A percentile compares a stretch with the other conserved stretches of the same genome.
These are phyloP conservation scores for Trifolium dubium DNA, from an alignment of 306 rosid genomes.

Conservation along the genomic window DNA sequence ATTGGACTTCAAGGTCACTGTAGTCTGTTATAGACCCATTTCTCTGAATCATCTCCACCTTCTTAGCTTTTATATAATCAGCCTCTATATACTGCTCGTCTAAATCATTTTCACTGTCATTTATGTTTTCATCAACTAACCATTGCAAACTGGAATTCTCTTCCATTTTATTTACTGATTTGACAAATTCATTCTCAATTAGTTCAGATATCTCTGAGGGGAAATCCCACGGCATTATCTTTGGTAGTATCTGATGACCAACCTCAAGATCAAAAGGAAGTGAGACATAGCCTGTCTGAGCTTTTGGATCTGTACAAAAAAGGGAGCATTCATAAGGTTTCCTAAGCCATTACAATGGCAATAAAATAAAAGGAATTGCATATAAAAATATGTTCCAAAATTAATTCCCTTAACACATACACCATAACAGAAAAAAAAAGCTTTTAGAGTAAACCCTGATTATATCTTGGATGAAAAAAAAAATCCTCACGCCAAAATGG, in stretches of 20 bases:
- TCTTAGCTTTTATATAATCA: conserved; percentile 63
- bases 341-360: conserved; percentile 29
- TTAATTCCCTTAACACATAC: conserved; percentile 33
- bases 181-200: conserved; percentile 65
- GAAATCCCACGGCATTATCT: conserved; percentile 86
- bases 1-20: conserved; percentile 58
- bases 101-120: conserved; percentile 47
- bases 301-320: conserved; percentile 59
- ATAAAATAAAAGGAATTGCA: background rate
- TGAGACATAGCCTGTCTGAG: conserved; percentile 49
- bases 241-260: conserved; percentile 79
- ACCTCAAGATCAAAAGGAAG: conserved; percentile 74
- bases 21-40: conserved; percentile 64
- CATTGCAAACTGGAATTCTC: conserved; percentile 51
- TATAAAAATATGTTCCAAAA: conserved; percentile 23
- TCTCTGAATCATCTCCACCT: conserved; percentile 73
- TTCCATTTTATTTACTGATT: conserved; percentile 55
- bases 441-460: background rate
- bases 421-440: conserved; percentile 14
- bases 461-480: background rate
- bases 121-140: conserved; percentile 45
- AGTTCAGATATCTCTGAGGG: conserved; percentile 78
- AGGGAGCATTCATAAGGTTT: conserved; percentile 28
- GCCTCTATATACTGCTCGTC: conserved; percentile 43
- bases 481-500: conserved; percentile 19